Evolutionary conservation across 2,329 filamentous ascomycete species (phyloP).

Genomic region (Pseudodiploospora longispora): DNA sequence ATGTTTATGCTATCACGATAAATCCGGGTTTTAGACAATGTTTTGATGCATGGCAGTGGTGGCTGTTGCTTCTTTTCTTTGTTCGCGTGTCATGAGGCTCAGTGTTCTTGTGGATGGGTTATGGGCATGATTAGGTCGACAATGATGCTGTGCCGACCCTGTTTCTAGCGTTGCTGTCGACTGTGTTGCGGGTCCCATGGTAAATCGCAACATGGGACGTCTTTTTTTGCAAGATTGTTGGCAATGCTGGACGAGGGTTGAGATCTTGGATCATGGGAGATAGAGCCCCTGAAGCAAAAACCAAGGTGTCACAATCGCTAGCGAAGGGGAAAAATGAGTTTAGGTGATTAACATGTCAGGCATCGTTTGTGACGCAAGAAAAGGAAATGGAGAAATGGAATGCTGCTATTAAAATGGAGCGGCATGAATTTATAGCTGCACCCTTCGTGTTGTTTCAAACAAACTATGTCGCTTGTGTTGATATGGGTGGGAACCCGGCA

Average conservation of each 20-base stretch:
- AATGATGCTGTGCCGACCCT: slow-evolving; percentile 10
- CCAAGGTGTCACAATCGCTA: slow-evolving; percentile 5
- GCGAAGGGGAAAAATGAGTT: slow-evolving; percentile 6
- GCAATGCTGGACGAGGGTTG: slow-evolving; percentile 7
- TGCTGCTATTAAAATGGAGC: slow-evolving; percentile 5
- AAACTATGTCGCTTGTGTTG: not conserved
- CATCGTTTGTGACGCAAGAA: slow-evolving; percentile 9
- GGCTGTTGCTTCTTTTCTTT: slow-evolving; percentile 33
- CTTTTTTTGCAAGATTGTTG: slow-evolving; percentile 1
- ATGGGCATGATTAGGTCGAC: slow-evolving; percentile 16
- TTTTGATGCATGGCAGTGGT: slow-evolving; percentile 44
- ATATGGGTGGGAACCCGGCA: not conserved
- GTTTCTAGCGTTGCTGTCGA: slow-evolving; percentile 8
- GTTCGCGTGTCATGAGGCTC: slow-evolving; percentile 21
- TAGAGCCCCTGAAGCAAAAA: slow-evolving; percentile 10
- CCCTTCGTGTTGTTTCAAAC: slow-evolving; percentile 3
- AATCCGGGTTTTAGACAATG: slow-evolving; percentile 38
- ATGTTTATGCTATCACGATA: slow-evolving; percentile 28
- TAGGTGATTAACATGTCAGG: slow-evolving; percentile 7
- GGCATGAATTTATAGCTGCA: slow-evolving; percentile 1
- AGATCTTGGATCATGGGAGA: slow-evolving; percentile 10
- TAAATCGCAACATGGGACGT: not conserved
- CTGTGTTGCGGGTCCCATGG: slow-evolving; percentile 4
- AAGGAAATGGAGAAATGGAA: slow-evolving; percentile 7
- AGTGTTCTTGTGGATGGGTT: slow-evolving; percentile 18